phyloP scores from a whole-genome alignment of 1,284 basidiomycete species.

The Anthracocystis walkeri region DNA sequence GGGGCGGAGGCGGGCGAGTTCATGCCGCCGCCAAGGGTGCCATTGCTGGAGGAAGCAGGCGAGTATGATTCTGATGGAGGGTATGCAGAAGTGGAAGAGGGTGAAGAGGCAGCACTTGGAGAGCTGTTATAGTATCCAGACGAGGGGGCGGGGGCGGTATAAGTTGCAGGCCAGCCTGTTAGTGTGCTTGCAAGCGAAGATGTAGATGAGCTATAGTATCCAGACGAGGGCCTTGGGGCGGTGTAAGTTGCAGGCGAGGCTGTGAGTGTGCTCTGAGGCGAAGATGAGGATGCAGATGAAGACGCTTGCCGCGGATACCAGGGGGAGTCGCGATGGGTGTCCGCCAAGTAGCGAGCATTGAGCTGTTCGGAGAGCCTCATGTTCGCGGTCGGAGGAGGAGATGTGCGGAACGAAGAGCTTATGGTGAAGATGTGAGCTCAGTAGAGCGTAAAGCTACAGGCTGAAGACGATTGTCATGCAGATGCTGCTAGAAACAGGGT shows the following conservation, averaged over 20 bases:
- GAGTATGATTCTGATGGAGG: constrained; percentile 17
- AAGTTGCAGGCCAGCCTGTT: constrained; percentile 8
- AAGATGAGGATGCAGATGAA: constrained; percentile 13
- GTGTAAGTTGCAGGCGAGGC: constrained; percentile 13
- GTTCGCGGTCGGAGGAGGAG: neutral
- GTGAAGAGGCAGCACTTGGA: neutral
- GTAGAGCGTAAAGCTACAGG: neutral
- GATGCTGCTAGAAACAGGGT: constrained; percentile 1
- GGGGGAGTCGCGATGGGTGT: neutral
- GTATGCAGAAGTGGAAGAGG: constrained; percentile 9
- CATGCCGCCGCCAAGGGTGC: constrained; percentile 8
- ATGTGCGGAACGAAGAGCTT: neutral
- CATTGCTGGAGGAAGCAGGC: constrained; percentile 5
- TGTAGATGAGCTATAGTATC: neutral
- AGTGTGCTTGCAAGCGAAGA: constrained; percentile 6
- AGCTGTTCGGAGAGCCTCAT: constrained; percentile 21
- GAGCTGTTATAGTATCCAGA: too few species aligned
- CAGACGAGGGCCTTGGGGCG: neutral
- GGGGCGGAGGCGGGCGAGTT: constrained; percentile 36
- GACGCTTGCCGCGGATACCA: constrained; percentile 25
- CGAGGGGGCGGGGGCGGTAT: neutral
- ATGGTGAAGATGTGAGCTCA: constrained; percentile 4
- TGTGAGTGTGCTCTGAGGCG: constrained; percentile 1
- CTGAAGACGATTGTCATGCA: constrained; percentile 16
- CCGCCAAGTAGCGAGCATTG: constrained; percentile 12